Base-by-base conservation (phyloP, 176 grass and related monocot species). In the Oryza nivara region DNA sequence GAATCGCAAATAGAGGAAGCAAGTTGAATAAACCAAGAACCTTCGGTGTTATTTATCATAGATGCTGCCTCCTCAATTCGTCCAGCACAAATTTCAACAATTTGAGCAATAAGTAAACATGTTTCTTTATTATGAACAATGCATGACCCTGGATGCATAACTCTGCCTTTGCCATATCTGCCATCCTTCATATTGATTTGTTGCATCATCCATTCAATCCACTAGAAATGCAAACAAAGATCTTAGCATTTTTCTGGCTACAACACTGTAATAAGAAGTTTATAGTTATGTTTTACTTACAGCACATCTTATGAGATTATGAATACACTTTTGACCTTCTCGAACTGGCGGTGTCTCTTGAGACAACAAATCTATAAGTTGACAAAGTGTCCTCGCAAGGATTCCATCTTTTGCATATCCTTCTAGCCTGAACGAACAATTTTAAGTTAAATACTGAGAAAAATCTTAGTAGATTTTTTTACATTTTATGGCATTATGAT, bases 51-150 rank as follows among this genome's bases (percentile, higher is more conserved):
- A 20, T 80, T 77, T 74, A 70, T 20, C 11, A 66, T 22, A 19
- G 79, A 49, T 60, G 75, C 17, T 10, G 70, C 52, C 20, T 83
- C 82, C 61, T 60, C 25, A 41, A 87, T 81, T 72, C 89, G 73
- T 30, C 89, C 86, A 20, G 83, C 93, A 84, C 93, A 96, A n/a
- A 89, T 94, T 74, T 99, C 93, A 15, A 99, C 76, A 65, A 86
- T 79, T 44, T 83, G 72, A 22, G 85, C 86, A 40, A 96, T 65
- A 73, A 99, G 89, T 16, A 96, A 83, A 40, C 81, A 87, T 6
- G 88, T 89, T 51, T 91, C 75, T 8, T 67, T 78, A n/a, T 90
- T 80, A 19, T 83, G 80, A 79, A 86, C 80, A 48, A 52, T 68
- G 35, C 3, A 40, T 0, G 46, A 26, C 4, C 38, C 17, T 41